phyloP scores from a whole-genome alignment of 768 basidiomycete species.

The Glaciozyma antarctica region DNA sequence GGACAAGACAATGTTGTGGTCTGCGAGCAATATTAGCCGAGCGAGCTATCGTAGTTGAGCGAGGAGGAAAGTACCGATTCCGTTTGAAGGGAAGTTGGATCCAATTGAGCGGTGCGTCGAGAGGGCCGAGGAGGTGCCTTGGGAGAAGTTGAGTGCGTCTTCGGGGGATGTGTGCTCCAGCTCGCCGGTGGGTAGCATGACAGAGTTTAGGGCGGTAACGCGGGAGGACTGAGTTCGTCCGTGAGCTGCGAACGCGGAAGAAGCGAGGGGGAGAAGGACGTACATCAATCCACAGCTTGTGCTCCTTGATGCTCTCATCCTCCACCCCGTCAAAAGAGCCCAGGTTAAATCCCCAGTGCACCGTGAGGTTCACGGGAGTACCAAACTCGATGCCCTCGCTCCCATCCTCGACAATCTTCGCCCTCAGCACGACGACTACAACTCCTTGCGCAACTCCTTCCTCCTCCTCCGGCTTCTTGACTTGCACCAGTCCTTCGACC shows the following conservation, averaged over 20 bases:
- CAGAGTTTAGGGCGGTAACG: background rate
- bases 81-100: background rate
- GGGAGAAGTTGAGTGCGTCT: background rate
- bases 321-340: background rate
- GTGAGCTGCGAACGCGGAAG: background rate
- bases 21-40: background rate
- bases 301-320: background rate
- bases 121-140: background rate
- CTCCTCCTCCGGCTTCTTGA: conserved; percentile 2
- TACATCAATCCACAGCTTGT: conserved; percentile 4
- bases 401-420: conserved; percentile 26
- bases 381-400: conserved; percentile 10
- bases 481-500: conserved; percentile 12
- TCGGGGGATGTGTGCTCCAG: background rate
- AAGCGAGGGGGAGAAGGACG: background rate
- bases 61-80: background rate
- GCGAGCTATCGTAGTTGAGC: background rate
- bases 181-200: background rate
- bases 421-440: conserved; percentile 20
- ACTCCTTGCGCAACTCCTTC: conserved; percentile 1
- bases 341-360: conserved; percentile 23
- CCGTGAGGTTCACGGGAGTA: conserved; percentile 29
- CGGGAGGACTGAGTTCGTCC: background rate
- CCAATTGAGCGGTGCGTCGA: background rate
- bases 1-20: conserved; percentile 16